Conservation (phyloP, 2,329 filamentous ascomycete species). For the Aquanectria penicillioides region DNA sequence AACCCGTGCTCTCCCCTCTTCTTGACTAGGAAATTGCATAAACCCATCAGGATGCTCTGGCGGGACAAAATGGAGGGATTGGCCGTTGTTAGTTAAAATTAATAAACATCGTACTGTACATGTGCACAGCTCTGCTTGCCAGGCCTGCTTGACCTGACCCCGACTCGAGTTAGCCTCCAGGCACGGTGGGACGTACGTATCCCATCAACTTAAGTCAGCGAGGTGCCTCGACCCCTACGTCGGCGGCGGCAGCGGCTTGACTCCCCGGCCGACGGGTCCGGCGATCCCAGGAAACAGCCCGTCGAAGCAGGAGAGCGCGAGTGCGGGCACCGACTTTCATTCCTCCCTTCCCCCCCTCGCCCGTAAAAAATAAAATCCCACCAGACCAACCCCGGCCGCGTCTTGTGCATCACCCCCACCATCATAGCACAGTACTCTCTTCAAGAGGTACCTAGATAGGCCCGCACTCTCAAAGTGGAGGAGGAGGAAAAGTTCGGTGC, state of each 20-base stretch:
- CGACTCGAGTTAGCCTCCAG: conserved; percentile 4
- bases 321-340: neutral
- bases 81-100: too few relatives aligned
- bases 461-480: neutral
- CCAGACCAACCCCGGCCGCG: conserved; percentile 2
- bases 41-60: too few relatives aligned
- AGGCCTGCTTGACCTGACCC: too few relatives aligned
- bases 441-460: neutral
- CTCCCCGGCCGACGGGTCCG: conserved; percentile 22
- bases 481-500: conserved; percentile 10
- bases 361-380: conserved; percentile 1
- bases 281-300: conserved; percentile 5
- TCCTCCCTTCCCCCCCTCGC: neutral
- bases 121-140: too few relatives aligned
- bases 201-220: neutral
- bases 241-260: conserved; percentile 15
- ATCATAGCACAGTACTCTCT: too few relatives aligned
- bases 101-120: too few relatives aligned
- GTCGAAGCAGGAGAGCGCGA: neutral
- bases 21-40: too few relatives aligned
- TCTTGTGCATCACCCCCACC: conserved; percentile 22
- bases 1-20: too few relatives aligned
- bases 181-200: conserved; percentile 12
- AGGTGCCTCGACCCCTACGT: conserved; percentile 9
- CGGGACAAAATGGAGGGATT: too few relatives aligned